Conservation (phyloP, 164 flowering plant genomes). For the Macadamia integrifolia region DNA sequence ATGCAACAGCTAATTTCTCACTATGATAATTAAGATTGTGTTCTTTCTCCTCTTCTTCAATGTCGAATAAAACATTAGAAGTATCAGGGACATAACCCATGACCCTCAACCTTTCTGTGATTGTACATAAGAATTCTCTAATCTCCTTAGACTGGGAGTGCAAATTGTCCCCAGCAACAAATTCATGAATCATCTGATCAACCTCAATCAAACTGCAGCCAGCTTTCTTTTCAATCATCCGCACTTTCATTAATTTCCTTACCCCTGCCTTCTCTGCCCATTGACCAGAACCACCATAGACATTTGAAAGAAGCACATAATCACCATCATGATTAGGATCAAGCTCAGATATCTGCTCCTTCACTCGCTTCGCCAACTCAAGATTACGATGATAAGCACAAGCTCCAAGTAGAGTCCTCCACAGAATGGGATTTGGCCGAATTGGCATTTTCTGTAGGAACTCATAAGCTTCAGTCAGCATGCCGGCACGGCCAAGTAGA, state of each 20-base stretch:
- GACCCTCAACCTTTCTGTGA: slow-evolving; percentile 15
- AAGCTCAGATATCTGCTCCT: slow-evolving; percentile 23
- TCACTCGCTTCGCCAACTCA: slow-evolving; percentile 32
- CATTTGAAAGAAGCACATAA: slow-evolving; percentile 48
- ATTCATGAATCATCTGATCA: slow-evolving; percentile 31
- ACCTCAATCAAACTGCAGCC: slow-evolving; percentile 38
- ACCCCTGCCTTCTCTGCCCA: slow-evolving; percentile 38
- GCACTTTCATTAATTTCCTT: slow-evolving; percentile 34
- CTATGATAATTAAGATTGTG: slow-evolving; percentile 20
- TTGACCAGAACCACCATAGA: slow-evolving; percentile 31
- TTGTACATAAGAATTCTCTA: slow-evolving; percentile 23
- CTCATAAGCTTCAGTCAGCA: slow-evolving; percentile 32
- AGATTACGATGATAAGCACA: slow-evolving; percentile 34
- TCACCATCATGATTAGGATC: slow-evolving; percentile 50
- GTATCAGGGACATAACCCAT: slow-evolving; percentile 27
- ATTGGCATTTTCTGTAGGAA: slow-evolving; percentile 38
- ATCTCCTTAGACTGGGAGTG: slow-evolving; percentile 32
- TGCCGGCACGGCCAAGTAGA: slow-evolving; percentile 45
- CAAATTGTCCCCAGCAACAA: slow-evolving; percentile 35
- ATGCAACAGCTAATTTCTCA: slow-evolving; percentile 31
- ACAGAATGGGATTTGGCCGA: slow-evolving; percentile 32
- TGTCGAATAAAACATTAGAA: slow-evolving; percentile 16
- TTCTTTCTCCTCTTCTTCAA: slow-evolving; percentile 25
- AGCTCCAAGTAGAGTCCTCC: slow-evolving; percentile 55
- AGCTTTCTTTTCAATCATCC: slow-evolving; percentile 36